Conservation (phyloP, 148 eudicot genomes). For the Rhododendron kiyosumense region DNA sequence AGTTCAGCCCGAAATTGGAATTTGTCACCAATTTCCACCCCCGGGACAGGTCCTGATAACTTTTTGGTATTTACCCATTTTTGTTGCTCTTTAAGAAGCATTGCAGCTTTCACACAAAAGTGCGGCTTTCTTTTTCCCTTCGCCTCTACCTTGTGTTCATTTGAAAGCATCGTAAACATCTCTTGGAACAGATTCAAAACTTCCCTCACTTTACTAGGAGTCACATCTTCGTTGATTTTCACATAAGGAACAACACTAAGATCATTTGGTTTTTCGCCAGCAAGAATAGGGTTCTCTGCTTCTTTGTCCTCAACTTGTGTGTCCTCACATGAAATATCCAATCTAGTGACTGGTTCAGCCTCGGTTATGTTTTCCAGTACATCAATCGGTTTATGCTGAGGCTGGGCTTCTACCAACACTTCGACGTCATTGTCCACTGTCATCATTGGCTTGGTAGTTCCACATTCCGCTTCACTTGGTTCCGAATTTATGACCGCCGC, state of each 20-base stretch:
- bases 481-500: neutral
- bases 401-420: neutral
- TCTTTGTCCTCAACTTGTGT: neutral
- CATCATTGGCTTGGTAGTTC: neutral
- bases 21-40: constrained; percentile 45
- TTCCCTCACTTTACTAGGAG: constrained; percentile 18
- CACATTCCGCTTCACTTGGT: neutral
- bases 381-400: neutral
- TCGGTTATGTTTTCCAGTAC: neutral
- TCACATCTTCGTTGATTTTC: neutral
- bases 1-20: constrained; percentile 42
- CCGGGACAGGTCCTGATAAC: constrained; percentile 29
- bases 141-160: neutral
- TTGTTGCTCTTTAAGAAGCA: constrained; percentile 8
- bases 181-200: constrained; percentile 15
- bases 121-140: neutral
- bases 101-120: constrained; percentile 10
- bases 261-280: neutral
- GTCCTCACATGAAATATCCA: neutral
- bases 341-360: neutral
- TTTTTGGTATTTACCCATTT: constrained; percentile 18
- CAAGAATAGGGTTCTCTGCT: neutral
- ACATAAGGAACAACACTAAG: neutral
- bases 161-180: neutral
- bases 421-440: neutral